phyloP scores from a whole-genome alignment of 768 basidiomycete species.

The Bullera alba region DNA sequence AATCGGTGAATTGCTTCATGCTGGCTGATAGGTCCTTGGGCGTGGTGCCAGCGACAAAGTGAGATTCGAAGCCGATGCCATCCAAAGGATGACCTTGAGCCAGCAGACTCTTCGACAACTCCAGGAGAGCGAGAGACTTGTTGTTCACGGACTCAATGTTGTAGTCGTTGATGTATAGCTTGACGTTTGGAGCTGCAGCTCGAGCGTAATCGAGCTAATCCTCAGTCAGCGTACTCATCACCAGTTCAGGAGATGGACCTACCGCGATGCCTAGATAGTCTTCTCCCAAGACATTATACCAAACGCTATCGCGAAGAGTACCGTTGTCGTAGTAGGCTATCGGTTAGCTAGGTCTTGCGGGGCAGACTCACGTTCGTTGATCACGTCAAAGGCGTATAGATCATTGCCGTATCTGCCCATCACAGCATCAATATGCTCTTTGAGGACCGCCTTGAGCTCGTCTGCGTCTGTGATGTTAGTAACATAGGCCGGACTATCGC shows the following conservation, averaged over 20 bases:
- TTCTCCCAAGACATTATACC: slow-evolving; percentile 35
- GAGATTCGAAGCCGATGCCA: slow-evolving; percentile 29
- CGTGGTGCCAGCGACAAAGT: slow-evolving; percentile 19
- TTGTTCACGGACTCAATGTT: slow-evolving; percentile 40
- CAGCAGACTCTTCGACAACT: slow-evolving; percentile 20
- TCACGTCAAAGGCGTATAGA: slow-evolving; percentile 28
- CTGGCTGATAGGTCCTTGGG: slow-evolving; percentile 19
- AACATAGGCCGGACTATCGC: slow-evolving; percentile 23
- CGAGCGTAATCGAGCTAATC: slow-evolving; percentile 27
- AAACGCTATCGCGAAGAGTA: slow-evolving; percentile 23
- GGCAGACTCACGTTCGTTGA: slow-evolving; percentile 37
- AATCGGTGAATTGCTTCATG: slow-evolving; percentile 37
- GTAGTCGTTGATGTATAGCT: slow-evolving; percentile 41
- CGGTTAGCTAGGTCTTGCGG: background rate
- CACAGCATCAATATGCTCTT: slow-evolving; percentile 30
- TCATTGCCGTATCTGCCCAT: slow-evolving; percentile 29
- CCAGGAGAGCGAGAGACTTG: slow-evolving; percentile 26
- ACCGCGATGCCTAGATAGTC: slow-evolving; percentile 27
- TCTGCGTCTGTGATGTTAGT: slow-evolving; percentile 34
- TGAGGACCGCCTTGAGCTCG: slow-evolving; percentile 24
- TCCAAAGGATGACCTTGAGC: slow-evolving; percentile 25
- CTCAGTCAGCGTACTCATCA: background rate
- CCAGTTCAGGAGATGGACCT: background rate
- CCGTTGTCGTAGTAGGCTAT: slow-evolving; percentile 35
- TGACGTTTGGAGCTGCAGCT: slow-evolving; percentile 33